Evolutionary conservation across 306 rosid genomes (phyloP).

Genomic region (Casuarina glauca): DNA sequence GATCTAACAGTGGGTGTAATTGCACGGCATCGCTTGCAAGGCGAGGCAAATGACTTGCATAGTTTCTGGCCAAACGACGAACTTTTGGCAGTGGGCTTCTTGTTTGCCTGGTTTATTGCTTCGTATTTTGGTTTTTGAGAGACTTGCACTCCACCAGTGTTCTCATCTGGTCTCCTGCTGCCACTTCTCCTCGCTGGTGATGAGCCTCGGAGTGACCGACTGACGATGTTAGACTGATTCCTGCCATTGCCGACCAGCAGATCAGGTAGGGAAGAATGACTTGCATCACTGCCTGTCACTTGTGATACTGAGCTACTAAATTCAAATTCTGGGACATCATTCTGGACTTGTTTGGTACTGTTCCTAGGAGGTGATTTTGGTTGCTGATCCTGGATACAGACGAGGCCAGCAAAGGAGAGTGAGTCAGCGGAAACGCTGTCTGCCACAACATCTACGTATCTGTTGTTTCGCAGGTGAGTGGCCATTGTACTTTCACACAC

Average conservation of each 20-base stretch:
- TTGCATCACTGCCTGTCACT: conserved; percentile 36
- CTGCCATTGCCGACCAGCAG: conserved; percentile 49
- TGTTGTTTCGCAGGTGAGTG: conserved; percentile 35
- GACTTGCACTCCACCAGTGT: conserved; percentile 26
- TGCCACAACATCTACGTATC: conserved; percentile 30
- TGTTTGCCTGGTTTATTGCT: conserved; percentile 28
- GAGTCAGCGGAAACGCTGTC: conserved; percentile 47
- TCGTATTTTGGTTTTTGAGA: conserved; percentile 27
- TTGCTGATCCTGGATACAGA: conserved; percentile 57
- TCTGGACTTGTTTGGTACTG: conserved; percentile 29
- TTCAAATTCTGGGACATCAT: conserved; percentile 46
- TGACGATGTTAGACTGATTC: conserved; percentile 22
- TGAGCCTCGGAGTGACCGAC: conserved; percentile 24
- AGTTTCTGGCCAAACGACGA: conserved; percentile 43
- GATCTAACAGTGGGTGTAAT: conserved; percentile 36
- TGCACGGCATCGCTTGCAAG: conserved; percentile 49
- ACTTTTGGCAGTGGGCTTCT: conserved; percentile 24
- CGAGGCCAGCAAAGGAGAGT: conserved; percentile 60
- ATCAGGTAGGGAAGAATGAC: conserved; percentile 49
- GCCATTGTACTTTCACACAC: conserved; percentile 42
- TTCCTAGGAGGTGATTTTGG: conserved; percentile 29
- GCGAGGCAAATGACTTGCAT: conserved; percentile 44
- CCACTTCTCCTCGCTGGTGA: conserved; percentile 29
- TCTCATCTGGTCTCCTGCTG: conserved; percentile 33
- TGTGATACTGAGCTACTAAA: conserved; percentile 37